Percentiles rank a stretch among this genome's conserved stretches.
These are phyloP conservation scores for Trebouxia sp. DNA, from an alignment of 139 green algal species.

Conservation along the genomic window DNA sequence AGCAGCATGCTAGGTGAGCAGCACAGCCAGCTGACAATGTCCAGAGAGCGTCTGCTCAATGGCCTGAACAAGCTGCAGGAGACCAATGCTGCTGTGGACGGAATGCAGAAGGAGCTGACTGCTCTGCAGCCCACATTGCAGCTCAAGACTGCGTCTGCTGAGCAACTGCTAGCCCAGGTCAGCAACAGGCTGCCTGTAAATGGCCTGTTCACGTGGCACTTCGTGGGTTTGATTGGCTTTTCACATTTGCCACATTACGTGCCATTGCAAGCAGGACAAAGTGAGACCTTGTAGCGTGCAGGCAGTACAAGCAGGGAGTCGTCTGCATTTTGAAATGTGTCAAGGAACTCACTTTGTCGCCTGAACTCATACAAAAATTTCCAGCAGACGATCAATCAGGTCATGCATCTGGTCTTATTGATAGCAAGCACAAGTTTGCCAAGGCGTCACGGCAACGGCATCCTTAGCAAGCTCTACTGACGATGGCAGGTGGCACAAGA, in stretches of 20 bases:
- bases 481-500: slow-evolving; percentile 12
- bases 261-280: too few relatives aligned
- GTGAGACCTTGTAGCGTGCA: too few relatives aligned
- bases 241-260: too few relatives aligned
- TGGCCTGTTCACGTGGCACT: too few relatives aligned
- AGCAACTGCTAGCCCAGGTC: slow-evolving; percentile 32
- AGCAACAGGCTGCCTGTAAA: background rate
- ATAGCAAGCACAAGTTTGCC: background rate
- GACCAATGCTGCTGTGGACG: slow-evolving; percentile 77
- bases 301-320: too few relatives aligned
- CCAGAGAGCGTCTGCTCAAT: slow-evolving; percentile 62
- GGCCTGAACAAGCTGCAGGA: slow-evolving; percentile 83
- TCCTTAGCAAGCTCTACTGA: background rate
- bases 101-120: slow-evolving; percentile 79
- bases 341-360: too few relatives aligned
- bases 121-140: slow-evolving; percentile 75
- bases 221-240: too few relatives aligned
- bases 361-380: too few relatives aligned
- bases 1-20: slow-evolving; percentile 53
- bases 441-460: background rate
- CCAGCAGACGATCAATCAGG: too few relatives aligned
- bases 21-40: background rate
- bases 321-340: background rate
- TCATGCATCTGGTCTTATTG: background rate
- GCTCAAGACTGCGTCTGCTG: slow-evolving; percentile 68